Evolutionary conservation across 2,329 filamentous ascomycete genomes (phyloP), one percentile per base, ranked within the genome.

Genomic region (Aspergillus fijiensis): DNA sequence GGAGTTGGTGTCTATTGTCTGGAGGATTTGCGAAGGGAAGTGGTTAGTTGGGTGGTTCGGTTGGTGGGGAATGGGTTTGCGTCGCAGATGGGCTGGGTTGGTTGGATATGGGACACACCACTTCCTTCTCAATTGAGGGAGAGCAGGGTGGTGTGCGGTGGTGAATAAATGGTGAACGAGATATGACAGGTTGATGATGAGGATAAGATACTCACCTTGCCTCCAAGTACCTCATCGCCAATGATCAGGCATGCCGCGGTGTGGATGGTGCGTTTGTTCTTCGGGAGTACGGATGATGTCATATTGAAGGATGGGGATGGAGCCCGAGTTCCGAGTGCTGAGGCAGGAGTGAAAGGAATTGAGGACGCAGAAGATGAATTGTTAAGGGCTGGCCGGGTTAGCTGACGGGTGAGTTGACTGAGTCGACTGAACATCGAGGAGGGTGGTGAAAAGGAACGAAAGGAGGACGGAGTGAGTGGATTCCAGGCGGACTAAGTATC

Each of bases 241-340:
- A 99, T 98, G 61, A 99, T 92, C 65, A 98, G 79, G 76, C 92
- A 96, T 59, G 90, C 94, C 11, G 94, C 95, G 51, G 93, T 97
- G 72, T 92, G 88, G 67, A 98, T 96, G 61, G 84, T 87, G 71
- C 87, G 81, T 54, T 69, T 70, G 64, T 67, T 67, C 52, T 71
- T 74, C 66, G 67, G 59, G 39, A 67, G 65, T 31, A 66, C 65
- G 59, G 74, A 77, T 78, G 78, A 79, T 78, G 77, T 78, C 77
- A 80, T 80, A 58, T 70, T 72, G 60, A 66, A 53, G 14, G 49
- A 60, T 29, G 61, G 68, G 27, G 27, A 29, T 29, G 27, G 27
- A 29, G 27, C 27, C 27, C 27, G 27, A 29, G 27, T 29, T 9
- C 27, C 59, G 21, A 55, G 58, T 62, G 61, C 27, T 35, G 33